Evolutionary conservation across 768 basidiomycete species (phyloP).

Genomic region (Mycena polygramma): DNA sequence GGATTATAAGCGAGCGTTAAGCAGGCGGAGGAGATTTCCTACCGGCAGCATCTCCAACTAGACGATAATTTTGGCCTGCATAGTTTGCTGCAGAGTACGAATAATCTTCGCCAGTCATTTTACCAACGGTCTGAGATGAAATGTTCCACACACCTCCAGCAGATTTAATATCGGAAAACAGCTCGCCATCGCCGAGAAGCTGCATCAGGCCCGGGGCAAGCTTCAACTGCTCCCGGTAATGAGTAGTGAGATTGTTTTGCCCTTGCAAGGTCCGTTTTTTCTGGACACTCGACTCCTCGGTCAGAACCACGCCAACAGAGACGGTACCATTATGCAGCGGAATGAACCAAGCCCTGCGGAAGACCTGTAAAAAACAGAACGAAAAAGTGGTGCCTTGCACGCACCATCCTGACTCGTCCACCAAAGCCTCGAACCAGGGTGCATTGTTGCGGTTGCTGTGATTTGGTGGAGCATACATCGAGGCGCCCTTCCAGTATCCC

Average conservation of each 20-base stretch:
- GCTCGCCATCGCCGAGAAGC: slow-evolving; percentile 3
- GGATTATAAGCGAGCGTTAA: not conserved
- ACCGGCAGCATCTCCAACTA: slow-evolving; percentile 28
- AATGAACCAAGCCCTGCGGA: slow-evolving; percentile 55
- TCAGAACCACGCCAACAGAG: slow-evolving; percentile 54
- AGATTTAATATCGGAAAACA: slow-evolving; percentile 1
- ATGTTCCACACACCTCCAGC: too few species aligned
- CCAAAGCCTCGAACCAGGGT: slow-evolving; percentile 59
- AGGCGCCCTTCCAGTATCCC: too few species aligned
- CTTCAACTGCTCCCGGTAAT: slow-evolving; percentile 7
- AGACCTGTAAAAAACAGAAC: not conserved
- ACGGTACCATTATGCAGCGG: slow-evolving; percentile 49
- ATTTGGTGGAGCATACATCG: too few species aligned
- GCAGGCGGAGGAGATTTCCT: not conserved
- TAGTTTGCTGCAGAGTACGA: slow-evolving; percentile 22
- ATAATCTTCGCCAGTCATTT: too few species aligned
- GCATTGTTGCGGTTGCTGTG: slow-evolving; percentile 55
- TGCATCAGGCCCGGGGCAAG: slow-evolving; percentile 5
- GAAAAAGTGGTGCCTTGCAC: not conserved
- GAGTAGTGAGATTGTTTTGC: not conserved
- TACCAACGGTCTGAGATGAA: too few species aligned
- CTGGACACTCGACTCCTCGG: slow-evolving; percentile 43
- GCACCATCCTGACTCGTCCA: slow-evolving; percentile 40
- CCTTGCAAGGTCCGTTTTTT: slow-evolving; percentile 24
- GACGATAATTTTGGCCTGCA: slow-evolving; percentile 17